Conservation (phyloP, 2,329 filamentous ascomycete genomes). For the Tolypocladium ovalisporum region DNA sequence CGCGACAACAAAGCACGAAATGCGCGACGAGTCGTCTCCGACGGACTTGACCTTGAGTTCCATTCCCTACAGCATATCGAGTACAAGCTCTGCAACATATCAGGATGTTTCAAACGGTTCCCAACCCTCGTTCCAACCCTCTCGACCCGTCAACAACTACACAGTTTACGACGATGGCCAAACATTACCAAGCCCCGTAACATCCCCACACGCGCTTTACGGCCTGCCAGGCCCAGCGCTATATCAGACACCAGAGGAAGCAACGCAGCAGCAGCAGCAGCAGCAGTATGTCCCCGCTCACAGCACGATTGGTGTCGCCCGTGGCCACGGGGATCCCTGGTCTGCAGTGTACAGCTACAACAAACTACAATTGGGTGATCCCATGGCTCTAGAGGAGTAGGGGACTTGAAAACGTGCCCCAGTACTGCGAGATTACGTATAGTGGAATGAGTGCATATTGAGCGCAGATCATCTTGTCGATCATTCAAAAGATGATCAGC, state of each 20-base stretch:
- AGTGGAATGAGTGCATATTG: neutral
- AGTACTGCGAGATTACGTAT: no score
- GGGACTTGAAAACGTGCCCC: neutral
- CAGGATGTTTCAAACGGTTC: neutral
- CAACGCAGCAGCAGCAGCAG: neutral
- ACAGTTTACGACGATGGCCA: neutral
- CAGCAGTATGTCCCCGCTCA: neutral
- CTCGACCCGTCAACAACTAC: neutral
- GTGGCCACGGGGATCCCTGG: neutral
- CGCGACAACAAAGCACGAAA: constrained; percentile 2
- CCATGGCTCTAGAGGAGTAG: neutral
- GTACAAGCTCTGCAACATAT: neutral
- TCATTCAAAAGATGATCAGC: neutral
- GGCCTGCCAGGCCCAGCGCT: neutral
- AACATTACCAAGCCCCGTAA: neutral
- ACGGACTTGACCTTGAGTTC: no score
- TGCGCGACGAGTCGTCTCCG: neutral
- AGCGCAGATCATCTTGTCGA: neutral
- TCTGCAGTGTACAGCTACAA: neutral
- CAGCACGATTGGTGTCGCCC: no score
- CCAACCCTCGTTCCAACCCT: neutral
- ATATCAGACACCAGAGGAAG: neutral
- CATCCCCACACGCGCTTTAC: neutral
- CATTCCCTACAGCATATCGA: neutral
- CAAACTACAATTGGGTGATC: neutral